Conservation (phyloP, 371 early-diverging fungal genomes). For the Gilbertella persicaria region DNA sequence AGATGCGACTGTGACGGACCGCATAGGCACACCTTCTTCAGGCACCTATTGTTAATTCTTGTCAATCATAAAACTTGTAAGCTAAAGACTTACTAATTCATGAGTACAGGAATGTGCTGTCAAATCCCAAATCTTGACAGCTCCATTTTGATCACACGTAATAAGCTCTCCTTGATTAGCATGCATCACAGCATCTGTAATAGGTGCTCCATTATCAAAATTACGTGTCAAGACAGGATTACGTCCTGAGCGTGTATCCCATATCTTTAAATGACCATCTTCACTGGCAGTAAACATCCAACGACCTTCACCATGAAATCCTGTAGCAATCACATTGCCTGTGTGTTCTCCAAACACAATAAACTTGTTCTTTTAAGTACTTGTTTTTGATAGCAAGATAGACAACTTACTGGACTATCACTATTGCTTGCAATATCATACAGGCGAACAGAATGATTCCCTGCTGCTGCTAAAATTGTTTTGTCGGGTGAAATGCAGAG, state of each 20-base stretch:
- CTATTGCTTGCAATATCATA: conserved; percentile 84
- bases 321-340: conserved; percentile 90
- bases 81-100: conserved; percentile 60
- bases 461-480: conserved; percentile 90
- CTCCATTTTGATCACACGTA: conserved; percentile 93
- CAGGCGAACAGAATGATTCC: conserved; percentile 81
- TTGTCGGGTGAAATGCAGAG: conserved; percentile 94
- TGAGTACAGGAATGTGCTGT: conserved; percentile 88
- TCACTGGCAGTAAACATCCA: conserved; percentile 95
- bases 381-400: no score
- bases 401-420: conserved; percentile 70
- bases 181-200: conserved; percentile 94
- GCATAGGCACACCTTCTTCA: conserved; percentile 85
- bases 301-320: conserved; percentile 89
- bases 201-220: conserved; percentile 85
- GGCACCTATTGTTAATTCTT: conserved; percentile 63
- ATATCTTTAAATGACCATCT: conserved; percentile 92
- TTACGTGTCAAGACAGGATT: conserved; percentile 81
- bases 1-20: conserved; percentile 89
- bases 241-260: conserved; percentile 66
- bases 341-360: conserved; percentile 86
- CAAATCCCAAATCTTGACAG: conserved; percentile 92
- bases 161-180: conserved; percentile 94
- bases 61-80: not conserved
- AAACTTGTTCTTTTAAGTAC: conserved; percentile 57